These are phyloP conservation scores for Mytilinidion resinicola DNA, from an alignment of 495 filamentous ascomycete species.

Conservation along the genomic window DNA sequence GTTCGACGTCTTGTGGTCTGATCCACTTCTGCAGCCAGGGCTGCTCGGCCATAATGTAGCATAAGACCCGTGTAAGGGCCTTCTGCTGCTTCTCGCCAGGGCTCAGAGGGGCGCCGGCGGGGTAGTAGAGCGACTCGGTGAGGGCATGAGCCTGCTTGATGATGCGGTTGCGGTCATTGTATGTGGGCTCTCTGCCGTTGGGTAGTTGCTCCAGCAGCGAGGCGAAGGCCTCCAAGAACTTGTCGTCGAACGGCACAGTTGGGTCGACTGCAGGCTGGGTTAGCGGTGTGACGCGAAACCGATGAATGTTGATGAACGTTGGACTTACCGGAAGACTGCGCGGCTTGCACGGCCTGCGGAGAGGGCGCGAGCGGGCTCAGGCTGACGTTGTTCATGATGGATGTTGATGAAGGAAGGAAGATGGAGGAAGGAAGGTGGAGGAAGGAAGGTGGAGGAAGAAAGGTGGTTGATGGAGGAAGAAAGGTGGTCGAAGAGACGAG, in stretches of 20 bases:
- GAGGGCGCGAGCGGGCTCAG: too few species aligned
- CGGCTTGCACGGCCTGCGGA: too few species aligned
- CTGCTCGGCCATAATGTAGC: slow-evolving; percentile 23
- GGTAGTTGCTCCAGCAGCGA: not conserved
- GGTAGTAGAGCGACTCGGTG: not conserved
- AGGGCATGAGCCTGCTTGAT: not conserved
- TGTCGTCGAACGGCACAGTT: not conserved
- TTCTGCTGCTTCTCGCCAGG: slow-evolving; percentile 15
- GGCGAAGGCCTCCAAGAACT: not conserved
- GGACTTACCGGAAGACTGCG: not conserved
- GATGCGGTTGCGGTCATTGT: not conserved
- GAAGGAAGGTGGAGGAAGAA: too few species aligned
- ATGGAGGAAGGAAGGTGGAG: too few species aligned
- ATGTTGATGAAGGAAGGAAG: too few species aligned
- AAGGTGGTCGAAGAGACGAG: too few species aligned
- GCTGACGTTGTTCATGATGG: too few species aligned
- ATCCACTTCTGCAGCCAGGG: slow-evolving; percentile 28
- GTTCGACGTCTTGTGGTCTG: slow-evolving; percentile 20
- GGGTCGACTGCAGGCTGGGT: not conserved
- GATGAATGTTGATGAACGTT: not conserved
- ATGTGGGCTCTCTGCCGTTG: not conserved
- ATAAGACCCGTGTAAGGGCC: slow-evolving; percentile 22
- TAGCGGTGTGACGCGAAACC: not conserved
- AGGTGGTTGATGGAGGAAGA: too few species aligned
- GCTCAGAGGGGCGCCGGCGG: not conserved